Conservation (phyloP, 495 filamentous ascomycete species). For the Penicillium lividum region DNA sequence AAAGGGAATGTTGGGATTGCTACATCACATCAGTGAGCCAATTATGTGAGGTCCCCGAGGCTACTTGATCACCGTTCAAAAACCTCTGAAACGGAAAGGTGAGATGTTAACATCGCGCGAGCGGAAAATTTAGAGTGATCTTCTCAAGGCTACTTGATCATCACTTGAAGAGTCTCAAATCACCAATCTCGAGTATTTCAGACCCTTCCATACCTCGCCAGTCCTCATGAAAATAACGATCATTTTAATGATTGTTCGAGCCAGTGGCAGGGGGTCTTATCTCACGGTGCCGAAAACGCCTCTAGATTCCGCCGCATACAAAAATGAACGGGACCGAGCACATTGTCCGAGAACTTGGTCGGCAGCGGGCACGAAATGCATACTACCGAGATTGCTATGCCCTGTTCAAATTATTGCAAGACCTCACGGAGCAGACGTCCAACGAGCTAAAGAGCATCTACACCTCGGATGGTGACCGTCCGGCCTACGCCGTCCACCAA, state of each 20-base stretch:
- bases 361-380: constrained; percentile 1
- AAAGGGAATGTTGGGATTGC: background rate
- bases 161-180: background rate
- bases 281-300: background rate
- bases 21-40: background rate
- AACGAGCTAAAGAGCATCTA: background rate
- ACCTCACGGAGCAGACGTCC: background rate
- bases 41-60: background rate
- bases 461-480: background rate
- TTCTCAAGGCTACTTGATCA: background rate
- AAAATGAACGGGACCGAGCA: constrained; percentile 2
- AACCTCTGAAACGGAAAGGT: no score
- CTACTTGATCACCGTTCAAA: no score
- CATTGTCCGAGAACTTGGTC: constrained; percentile 3
- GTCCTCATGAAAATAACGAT: background rate
- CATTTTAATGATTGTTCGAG: background rate
- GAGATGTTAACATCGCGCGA: no score
- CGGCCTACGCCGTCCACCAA: background rate
- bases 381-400: constrained; percentile 11
- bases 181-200: background rate
- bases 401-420: constrained; percentile 10
- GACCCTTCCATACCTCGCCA: background rate
- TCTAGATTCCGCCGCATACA: background rate
- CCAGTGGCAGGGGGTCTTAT: background rate
- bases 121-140: no score